Percentiles rank a stretch among this genome's conserved stretches.
phyloP scores from a whole-genome alignment of 805 yeast species.

The Lachancea quebecensis region DNA sequence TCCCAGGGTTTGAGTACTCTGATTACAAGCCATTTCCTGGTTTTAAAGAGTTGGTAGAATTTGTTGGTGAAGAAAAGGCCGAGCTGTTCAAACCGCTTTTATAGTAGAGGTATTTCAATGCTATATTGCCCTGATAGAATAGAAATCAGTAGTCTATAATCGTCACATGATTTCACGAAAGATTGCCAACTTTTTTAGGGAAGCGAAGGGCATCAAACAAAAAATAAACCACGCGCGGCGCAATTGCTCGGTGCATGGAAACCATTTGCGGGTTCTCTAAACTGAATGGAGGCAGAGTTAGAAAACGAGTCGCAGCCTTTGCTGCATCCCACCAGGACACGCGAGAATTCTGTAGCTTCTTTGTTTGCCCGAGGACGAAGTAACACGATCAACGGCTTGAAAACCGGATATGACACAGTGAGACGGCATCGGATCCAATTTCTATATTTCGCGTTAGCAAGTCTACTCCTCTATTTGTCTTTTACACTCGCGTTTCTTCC shows the following conservation, averaged over 20 bases:
- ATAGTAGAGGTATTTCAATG: background rate
- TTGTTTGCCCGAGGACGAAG: slow-evolving; percentile 22
- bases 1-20: slow-evolving; percentile 53
- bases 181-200: too few species aligned
- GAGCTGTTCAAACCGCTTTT: slow-evolving; percentile 34
- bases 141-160: too few species aligned
- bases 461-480: slow-evolving; percentile 32
- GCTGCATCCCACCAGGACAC: slow-evolving; percentile 4
- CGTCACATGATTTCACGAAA: too few species aligned
- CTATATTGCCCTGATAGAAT: too few species aligned
- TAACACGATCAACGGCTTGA: slow-evolving; percentile 25
- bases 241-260: too few species aligned
- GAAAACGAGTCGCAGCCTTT: slow-evolving; percentile 9
- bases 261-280: too few species aligned
- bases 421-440: slow-evolving; percentile 29
- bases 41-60: slow-evolving; percentile 25
- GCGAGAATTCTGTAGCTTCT: slow-evolving; percentile 13
- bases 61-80: slow-evolving; percentile 37
- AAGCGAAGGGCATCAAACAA: too few species aligned
- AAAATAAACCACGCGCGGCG: too few species aligned
- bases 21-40: slow-evolving; percentile 43
- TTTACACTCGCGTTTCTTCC: slow-evolving; percentile 73
- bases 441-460: slow-evolving; percentile 15
- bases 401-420: slow-evolving; percentile 24
- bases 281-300: background rate